These are phyloP conservation scores for Hanseniaspora occidentalis DNA, from an alignment of 805 yeast species.

Conservation along the genomic window DNA sequence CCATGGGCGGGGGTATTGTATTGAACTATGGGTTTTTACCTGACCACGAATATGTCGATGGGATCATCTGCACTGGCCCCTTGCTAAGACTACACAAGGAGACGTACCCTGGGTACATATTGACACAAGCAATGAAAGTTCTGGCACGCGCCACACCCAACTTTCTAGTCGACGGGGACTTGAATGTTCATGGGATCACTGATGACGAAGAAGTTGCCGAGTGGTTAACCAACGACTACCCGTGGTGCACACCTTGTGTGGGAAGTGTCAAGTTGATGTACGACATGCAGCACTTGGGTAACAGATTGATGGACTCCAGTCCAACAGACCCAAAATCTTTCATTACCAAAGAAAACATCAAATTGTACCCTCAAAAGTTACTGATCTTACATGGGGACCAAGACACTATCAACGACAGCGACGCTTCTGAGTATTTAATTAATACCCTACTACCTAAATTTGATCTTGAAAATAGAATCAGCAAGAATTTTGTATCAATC, in stretches of 20 bases:
- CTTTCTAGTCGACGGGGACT: conserved; percentile 39
- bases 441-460: conserved; percentile 21
- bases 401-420: conserved; percentile 49
- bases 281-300: conserved; percentile 56
- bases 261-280: conserved; percentile 44
- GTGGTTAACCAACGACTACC: conserved; percentile 30
- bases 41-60: conserved; percentile 31
- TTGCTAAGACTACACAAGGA: conserved; percentile 44
- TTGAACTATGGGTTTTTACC: conserved; percentile 53
- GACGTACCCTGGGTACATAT: conserved; percentile 38
- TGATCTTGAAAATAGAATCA: background rate
- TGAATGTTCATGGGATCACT: conserved; percentile 44
- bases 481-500: conserved; percentile 11
- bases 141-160: conserved; percentile 33
- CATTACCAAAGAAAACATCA: background rate
- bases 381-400: conserved; percentile 48
- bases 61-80: conserved; percentile 46
- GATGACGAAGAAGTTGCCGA: conserved; percentile 33
- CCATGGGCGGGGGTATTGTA: conserved; percentile 73
- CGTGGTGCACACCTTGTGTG: conserved; percentile 31
- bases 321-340: no score
- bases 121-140: conserved; percentile 31
- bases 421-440: conserved; percentile 33
- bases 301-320: conserved; percentile 29
- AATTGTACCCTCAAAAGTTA: conserved; percentile 29